These are phyloP conservation scores for Lyophyllum atratum DNA, from an alignment of 768 basidiomycete species.

Conservation along the genomic window DNA sequence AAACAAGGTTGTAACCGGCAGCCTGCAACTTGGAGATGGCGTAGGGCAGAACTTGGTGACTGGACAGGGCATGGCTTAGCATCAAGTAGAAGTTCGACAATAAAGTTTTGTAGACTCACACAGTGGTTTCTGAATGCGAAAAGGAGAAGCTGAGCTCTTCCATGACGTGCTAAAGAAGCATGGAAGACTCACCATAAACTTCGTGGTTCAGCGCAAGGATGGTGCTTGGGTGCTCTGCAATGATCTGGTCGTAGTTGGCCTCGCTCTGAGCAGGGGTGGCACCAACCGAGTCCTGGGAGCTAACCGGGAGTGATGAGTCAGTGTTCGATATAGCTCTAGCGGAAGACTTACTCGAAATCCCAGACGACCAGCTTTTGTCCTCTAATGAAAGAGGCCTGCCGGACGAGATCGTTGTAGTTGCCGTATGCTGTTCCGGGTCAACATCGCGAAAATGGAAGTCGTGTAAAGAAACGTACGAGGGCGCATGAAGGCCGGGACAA, in stretches of 20 bases:
- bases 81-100: neutral
- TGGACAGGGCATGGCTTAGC: slow-evolving; percentile 6
- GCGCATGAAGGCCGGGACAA: slow-evolving; percentile 47
- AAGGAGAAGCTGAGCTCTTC: neutral
- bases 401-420: slow-evolving; percentile 48
- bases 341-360: slow-evolving; percentile 28
- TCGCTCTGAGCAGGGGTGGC: slow-evolving; percentile 34
- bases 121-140: slow-evolving; percentile 32
- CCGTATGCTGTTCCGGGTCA: slow-evolving; percentile 37
- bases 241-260: slow-evolving; percentile 26
- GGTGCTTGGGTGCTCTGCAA: slow-evolving; percentile 31
- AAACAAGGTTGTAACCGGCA: slow-evolving; percentile 44
- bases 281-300: slow-evolving; percentile 41
- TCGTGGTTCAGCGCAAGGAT: slow-evolving; percentile 47
- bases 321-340: neutral
- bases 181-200: slow-evolving; percentile 28
- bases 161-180: neutral
- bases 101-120: slow-evolving; percentile 23
- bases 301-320: slow-evolving; percentile 13
- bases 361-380: slow-evolving; percentile 39
- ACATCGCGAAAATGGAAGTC: no score
- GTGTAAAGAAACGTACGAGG: slow-evolving; percentile 32
- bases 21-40: slow-evolving; percentile 35
- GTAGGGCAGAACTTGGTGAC: slow-evolving; percentile 38
- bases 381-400: slow-evolving; percentile 34